Percentiles rank a stretch among this genome's conserved stretches.
These are phyloP conservation scores for Fonsecaea nubica DNA, from an alignment of 2,329 filamentous ascomycete genomes.

Conservation along the genomic window DNA sequence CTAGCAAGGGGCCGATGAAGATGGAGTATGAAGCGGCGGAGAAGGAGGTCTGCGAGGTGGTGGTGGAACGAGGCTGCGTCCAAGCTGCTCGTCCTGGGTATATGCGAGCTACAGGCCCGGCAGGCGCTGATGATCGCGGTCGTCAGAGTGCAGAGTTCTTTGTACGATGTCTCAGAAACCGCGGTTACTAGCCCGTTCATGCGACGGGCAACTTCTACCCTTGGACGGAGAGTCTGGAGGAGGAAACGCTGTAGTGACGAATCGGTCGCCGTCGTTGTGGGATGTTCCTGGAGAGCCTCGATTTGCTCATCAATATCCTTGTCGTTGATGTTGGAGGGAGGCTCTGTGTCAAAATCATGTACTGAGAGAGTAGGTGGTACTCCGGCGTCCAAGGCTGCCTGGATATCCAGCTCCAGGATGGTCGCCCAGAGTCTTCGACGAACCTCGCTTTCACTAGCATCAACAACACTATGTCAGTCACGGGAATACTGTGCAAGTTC, in stretches of 20 bases:
- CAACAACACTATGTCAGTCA: not conserved
- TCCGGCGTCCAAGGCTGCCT: slow-evolving; percentile 44
- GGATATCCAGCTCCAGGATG: slow-evolving; percentile 46
- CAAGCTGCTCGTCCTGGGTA: slow-evolving; percentile 26
- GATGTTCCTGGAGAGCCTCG: slow-evolving; percentile 27
- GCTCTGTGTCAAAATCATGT: slow-evolving; percentile 46
- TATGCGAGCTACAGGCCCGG: slow-evolving; percentile 38
- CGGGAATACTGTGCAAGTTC: not conserved
- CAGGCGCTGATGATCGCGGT: slow-evolving; percentile 41
- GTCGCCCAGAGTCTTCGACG: slow-evolving; percentile 47
- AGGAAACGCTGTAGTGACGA: slow-evolving; percentile 41
- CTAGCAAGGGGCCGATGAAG: slow-evolving; percentile 56
- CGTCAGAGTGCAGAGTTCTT: slow-evolving; percentile 42
- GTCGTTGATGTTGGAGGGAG: slow-evolving; percentile 50
- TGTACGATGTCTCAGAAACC: slow-evolving; percentile 44
- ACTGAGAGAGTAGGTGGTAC: slow-evolving; percentile 43
- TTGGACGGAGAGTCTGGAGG: slow-evolving; percentile 36
- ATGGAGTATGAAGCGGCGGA: slow-evolving; percentile 62
- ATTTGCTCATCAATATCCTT: slow-evolving; percentile 39
- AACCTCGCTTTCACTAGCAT: slow-evolving; percentile 35
- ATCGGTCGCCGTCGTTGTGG: slow-evolving; percentile 33
- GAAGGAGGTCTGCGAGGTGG: slow-evolving; percentile 59
- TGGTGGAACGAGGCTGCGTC: slow-evolving; percentile 48
- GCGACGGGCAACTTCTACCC: slow-evolving; percentile 30
- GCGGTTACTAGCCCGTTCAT: slow-evolving; percentile 42